phyloP scores from a whole-genome alignment of 2,329 filamentous ascomycete species.

The Ophiognomonia clavigignenti-juglandacearum region DNA sequence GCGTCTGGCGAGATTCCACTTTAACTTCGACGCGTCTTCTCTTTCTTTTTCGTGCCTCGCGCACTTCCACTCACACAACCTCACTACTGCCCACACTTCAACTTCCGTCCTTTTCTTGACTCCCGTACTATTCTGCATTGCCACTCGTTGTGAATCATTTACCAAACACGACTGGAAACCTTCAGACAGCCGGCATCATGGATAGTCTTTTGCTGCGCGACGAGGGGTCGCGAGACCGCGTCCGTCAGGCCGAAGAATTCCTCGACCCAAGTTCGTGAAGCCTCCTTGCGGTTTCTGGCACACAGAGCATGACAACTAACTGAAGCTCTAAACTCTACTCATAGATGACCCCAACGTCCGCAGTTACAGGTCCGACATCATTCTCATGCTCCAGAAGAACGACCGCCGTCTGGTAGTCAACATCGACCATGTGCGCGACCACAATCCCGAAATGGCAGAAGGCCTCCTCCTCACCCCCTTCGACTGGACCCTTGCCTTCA shows the following conservation, averaged over 20 bases:
- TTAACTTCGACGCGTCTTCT: neutral
- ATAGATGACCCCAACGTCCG: conserved; percentile 49
- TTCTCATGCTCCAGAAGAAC: conserved; percentile 67
- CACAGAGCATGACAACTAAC: neutral
- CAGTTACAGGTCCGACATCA: conserved; percentile 87
- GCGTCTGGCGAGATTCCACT: neutral
- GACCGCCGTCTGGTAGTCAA: conserved; percentile 64
- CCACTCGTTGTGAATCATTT: neutral
- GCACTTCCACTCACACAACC: no score
- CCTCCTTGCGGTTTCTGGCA: neutral
- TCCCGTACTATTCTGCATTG: neutral
- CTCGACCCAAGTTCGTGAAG: conserved; percentile 75
- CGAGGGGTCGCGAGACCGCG: conserved; percentile 76
- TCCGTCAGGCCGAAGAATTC: conserved; percentile 86
- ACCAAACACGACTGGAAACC: neutral
- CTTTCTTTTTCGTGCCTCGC: neutral
- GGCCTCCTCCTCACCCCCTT: conserved; percentile 81
- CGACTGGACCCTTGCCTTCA: conserved; percentile 83
- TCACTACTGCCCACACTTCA: no score
- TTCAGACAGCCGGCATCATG: conserved; percentile 45
- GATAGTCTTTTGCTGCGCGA: conserved; percentile 73
- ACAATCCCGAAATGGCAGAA: conserved; percentile 75
- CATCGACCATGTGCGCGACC: conserved; percentile 86
- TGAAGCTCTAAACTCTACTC: neutral
- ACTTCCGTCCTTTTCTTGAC: neutral